These are phyloP conservation scores for Kondoa malvinella DNA, from an alignment of 768 basidiomycete species.

Conservation along the genomic window DNA sequence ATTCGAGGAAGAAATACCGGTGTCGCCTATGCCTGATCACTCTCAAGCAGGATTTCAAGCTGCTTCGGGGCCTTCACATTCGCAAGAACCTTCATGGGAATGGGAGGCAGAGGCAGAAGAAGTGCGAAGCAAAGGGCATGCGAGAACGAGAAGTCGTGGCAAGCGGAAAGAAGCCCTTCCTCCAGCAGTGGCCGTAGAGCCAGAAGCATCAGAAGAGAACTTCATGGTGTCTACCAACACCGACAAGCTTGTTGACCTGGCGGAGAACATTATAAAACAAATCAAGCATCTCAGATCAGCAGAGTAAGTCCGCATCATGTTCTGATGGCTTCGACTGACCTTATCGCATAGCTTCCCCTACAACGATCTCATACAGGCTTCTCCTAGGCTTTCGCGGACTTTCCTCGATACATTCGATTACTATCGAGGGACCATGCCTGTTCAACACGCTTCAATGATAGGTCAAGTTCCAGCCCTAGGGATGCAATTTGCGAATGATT, in stretches of 20 bases:
- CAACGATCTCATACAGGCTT: background rate
- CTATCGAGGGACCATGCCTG: slow-evolving; percentile 33
- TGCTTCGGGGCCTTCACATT: slow-evolving; percentile 20
- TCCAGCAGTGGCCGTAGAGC: background rate
- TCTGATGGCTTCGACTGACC: background rate
- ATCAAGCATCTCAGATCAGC: background rate
- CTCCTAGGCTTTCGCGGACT: slow-evolving; percentile 16
- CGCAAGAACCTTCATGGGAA: background rate
- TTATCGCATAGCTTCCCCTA: background rate
- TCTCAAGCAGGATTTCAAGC: background rate
- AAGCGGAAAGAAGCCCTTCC: background rate
- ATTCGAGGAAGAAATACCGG: slow-evolving; percentile 25
- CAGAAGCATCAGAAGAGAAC: background rate
- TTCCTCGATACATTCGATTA: slow-evolving; percentile 32
- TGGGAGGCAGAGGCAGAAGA: background rate
- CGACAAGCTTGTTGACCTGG: background rate
- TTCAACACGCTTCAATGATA: slow-evolving; percentile 29
- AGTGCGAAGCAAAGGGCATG: background rate
- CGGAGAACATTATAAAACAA: background rate
- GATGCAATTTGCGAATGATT: slow-evolving; percentile 37
- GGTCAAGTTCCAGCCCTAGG: slow-evolving; percentile 32
- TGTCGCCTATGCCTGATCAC: background rate
- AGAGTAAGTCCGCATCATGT: background rate
- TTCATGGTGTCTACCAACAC: background rate
- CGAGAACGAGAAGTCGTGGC: background rate